Percentiles rank a stretch among this genome's conserved stretches.
phyloP scores from a whole-genome alignment of 2,329 filamentous ascomycete species.

The Alternaria sp. region DNA sequence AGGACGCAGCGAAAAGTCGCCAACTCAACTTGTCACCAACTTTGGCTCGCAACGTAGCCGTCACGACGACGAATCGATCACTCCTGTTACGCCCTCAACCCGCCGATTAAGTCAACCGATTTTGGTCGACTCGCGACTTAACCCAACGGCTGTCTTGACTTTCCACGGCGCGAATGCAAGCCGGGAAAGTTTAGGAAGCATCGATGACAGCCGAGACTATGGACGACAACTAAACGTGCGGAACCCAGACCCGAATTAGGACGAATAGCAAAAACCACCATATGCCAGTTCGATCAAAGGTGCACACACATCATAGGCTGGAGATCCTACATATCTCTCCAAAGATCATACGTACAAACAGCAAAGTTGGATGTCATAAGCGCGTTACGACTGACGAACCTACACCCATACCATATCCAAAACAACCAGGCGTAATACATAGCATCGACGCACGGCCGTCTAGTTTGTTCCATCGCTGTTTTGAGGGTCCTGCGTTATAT shows the following conservation, averaged over 20 bases:
- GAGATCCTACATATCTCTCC: slow-evolving; percentile 5
- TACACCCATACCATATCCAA: slow-evolving; percentile 19
- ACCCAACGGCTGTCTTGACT: slow-evolving; percentile 57
- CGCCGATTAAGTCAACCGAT: slow-evolving; percentile 55
- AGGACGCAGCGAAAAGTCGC: slow-evolving; percentile 34
- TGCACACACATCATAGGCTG: neutral
- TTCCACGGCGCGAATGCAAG: slow-evolving; percentile 55
- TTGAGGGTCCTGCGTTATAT: neutral
- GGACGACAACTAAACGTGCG: slow-evolving; percentile 57
- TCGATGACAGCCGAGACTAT: slow-evolving; percentile 59
- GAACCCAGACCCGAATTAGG: slow-evolving; percentile 42
- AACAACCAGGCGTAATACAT: slow-evolving; percentile 27
- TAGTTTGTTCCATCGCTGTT: slow-evolving; percentile 12
- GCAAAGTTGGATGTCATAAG: slow-evolving; percentile 28
- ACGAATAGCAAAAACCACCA: neutral
- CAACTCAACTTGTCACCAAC: slow-evolving; percentile 39
- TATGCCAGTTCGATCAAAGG: neutral
- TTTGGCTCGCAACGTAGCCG: slow-evolving; percentile 40
- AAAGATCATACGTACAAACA: slow-evolving; percentile 17
- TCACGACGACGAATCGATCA: slow-evolving; percentile 45
- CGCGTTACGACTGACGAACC: slow-evolving; percentile 43
- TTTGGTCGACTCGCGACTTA: slow-evolving; percentile 60
- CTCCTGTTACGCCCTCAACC: slow-evolving; percentile 46
- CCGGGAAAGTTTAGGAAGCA: slow-evolving; percentile 56
- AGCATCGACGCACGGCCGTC: slow-evolving; percentile 35